Conservation (phyloP, 805 yeast genomes). For the Wickerhamomyces alni region DNA sequence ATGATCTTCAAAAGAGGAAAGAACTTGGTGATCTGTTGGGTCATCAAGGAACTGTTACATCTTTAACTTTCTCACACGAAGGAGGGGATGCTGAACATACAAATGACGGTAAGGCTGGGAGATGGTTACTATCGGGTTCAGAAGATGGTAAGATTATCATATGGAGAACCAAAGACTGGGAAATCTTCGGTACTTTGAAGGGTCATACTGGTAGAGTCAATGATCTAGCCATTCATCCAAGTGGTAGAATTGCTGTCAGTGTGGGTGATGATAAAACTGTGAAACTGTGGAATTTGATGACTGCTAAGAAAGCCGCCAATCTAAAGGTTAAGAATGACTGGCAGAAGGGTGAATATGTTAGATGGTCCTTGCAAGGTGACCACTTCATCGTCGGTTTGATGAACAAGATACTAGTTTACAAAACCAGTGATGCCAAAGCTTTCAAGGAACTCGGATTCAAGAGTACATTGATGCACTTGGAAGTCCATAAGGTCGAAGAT, state of each 20-base stretch:
- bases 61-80: conserved; percentile 63
- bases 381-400: conserved; percentile 71
- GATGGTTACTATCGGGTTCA: conserved; percentile 87
- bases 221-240: conserved; percentile 84
- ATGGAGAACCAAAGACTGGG: conserved; percentile 99
- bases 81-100: conserved; percentile 21
- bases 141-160: conserved; percentile 86
- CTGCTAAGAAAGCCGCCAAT: conserved; percentile 86
- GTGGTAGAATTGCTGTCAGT: conserved; percentile 84
- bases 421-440: conserved; percentile 56
- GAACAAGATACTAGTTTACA: conserved; percentile 58
- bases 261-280: conserved; percentile 83
- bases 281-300: conserved; percentile 94
- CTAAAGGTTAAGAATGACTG: conserved; percentile 67
- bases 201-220: conserved; percentile 84
- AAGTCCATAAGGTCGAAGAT: conserved; percentile 39
- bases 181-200: conserved; percentile 76
- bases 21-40: conserved; percentile 87
- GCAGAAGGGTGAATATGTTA: conserved; percentile 57
- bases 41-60: conserved; percentile 85
- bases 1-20: conserved; percentile 88
- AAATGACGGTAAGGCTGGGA: conserved; percentile 40
- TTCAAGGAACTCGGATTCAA: conserved; percentile 45
- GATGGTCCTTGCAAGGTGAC: conserved; percentile 66
- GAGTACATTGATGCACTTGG: conserved; percentile 63